Percentiles rank a stretch among this genome's conserved stretches.
Conservation (phyloP, 805 yeast species). For the Wickerhamomyces chambardii region DNA sequence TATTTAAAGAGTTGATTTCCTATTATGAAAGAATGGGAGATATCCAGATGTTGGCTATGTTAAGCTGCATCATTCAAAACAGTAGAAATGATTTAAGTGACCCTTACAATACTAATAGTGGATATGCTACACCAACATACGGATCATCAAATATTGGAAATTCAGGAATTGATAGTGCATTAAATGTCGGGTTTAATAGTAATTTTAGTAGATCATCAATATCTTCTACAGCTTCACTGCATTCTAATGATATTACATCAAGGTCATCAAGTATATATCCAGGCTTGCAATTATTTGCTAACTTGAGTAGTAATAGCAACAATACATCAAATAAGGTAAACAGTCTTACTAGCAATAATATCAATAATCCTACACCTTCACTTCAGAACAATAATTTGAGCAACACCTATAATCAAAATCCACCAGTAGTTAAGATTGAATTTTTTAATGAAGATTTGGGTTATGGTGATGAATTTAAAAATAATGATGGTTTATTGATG, state of each 20-base stretch:
- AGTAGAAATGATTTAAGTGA: neutral
- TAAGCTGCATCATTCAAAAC: constrained; percentile 53
- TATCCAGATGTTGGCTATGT: constrained; percentile 85
- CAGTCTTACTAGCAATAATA: no score
- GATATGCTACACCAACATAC: neutral
- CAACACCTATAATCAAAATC: neutral
- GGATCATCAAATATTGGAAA: no score
- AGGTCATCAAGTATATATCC: neutral
- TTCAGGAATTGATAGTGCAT: no score
- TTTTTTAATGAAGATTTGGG: neutral
- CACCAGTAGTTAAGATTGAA: neutral
- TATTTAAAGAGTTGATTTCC: constrained; percentile 48
- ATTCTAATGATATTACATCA: neutral
- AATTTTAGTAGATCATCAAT: neutral
- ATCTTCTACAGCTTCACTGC: neutral
- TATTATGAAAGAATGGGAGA: constrained; percentile 60
- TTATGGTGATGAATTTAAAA: neutral
- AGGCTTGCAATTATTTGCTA: neutral
- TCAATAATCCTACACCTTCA: no score
- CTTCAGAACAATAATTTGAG: no score
- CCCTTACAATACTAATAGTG: neutral
- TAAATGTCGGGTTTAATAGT: neutral
- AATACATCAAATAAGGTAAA: no score
- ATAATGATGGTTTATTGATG: neutral
- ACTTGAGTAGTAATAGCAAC: no score